Conservation (phyloP, 192 early-diverging fungal genomes). For the Cladochytrium replicatum region DNA sequence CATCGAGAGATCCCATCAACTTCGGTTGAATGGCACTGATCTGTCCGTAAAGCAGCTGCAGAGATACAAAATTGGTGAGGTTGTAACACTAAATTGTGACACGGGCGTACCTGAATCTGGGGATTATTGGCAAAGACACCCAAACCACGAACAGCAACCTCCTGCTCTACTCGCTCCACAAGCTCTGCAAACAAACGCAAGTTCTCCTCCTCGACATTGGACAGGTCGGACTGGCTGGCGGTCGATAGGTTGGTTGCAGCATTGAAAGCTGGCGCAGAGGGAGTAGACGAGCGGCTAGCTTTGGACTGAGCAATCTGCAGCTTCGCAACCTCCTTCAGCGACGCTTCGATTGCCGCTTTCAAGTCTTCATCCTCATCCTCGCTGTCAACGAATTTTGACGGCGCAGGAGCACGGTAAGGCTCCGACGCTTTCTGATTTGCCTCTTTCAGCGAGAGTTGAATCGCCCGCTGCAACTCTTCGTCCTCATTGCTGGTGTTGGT, state of each 20-base stretch:
- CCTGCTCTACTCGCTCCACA: constrained; percentile 66
- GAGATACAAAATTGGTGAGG: constrained; percentile 4
- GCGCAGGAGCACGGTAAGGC: too few species aligned
- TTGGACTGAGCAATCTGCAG: constrained; percentile 1
- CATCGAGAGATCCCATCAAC: constrained; percentile 61
- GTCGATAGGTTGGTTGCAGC: constrained; percentile 4
- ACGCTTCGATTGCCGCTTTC: constrained; percentile 84
- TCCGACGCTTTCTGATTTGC: constrained; percentile 3
- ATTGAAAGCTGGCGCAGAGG: constrained; percentile 2
- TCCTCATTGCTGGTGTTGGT: constrained; percentile 35
- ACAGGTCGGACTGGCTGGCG: constrained; percentile 40
- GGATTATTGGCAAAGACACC: constrained; percentile 65
- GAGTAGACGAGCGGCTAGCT: background rate
- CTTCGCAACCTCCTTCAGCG: constrained; percentile 54
- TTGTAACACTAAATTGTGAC: background rate
- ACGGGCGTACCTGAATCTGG: constrained; percentile 53
- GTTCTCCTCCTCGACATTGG: constrained; percentile 73
- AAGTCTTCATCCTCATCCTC: constrained; percentile 83
- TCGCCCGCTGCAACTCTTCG: constrained; percentile 31
- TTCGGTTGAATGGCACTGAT: constrained; percentile 81
- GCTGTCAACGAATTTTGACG: constrained; percentile 12
- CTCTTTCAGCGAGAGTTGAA: constrained; percentile 24
- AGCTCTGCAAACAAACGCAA: constrained; percentile 82
- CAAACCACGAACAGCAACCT: constrained; percentile 45
- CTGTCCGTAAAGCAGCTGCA: constrained; percentile 62